Conservation (phyloP, 345 rosid species). For the Abelmoschus esculentus region DNA sequence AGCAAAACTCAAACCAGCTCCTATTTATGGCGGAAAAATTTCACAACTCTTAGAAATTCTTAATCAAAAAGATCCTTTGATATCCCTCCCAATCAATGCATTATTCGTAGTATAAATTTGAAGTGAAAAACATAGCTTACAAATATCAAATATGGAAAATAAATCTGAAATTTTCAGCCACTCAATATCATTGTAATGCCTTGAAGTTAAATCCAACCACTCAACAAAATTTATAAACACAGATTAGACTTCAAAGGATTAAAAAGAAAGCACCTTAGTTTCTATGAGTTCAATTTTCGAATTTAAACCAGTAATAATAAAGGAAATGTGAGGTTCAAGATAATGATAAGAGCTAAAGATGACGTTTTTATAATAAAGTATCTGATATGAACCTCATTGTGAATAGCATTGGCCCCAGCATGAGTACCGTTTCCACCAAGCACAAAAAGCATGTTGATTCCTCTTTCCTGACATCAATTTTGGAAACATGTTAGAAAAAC, state of each 20-base stretch:
- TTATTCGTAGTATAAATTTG: background rate
- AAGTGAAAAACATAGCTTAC: background rate
- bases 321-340: background rate
- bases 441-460: constrained; percentile 99
- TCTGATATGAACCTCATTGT: constrained; percentile 59
- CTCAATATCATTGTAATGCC: background rate
- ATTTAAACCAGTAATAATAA: background rate
- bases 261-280: background rate
- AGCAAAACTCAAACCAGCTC: background rate
- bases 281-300: background rate
- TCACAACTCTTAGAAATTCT: background rate
- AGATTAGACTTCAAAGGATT: background rate
- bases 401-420: constrained; percentile 96
- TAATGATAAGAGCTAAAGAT: background rate
- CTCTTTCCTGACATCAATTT: constrained; percentile 55
- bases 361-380: background rate
- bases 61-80: background rate
- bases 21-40: background rate
- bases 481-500: constrained; percentile 12
- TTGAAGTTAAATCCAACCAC: background rate
- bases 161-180: background rate
- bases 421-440: constrained; percentile 98
- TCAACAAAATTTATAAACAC: background rate
- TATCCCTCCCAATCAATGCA: too few relatives aligned
- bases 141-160: background rate